Evolutionary conservation across 192 early-diverging fungal species (phyloP).

Genomic region (Cladochytrium replicatum): DNA sequence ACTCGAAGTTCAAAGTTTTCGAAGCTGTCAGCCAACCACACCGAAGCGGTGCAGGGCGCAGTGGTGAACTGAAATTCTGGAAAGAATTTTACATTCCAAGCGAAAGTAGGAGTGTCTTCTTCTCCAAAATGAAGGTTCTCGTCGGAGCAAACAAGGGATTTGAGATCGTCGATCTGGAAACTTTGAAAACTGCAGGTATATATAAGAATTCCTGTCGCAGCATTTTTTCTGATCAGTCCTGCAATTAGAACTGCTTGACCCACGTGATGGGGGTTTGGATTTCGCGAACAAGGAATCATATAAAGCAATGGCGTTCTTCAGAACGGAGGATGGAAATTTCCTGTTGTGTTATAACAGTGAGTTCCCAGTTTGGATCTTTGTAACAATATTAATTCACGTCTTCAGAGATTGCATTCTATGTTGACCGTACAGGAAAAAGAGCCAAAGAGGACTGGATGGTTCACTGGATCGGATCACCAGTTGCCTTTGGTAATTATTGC

Average conservation of each 20-base stretch:
- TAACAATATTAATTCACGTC: not conserved
- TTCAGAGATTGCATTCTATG: slow-evolving; percentile 83
- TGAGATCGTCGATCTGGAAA: slow-evolving; percentile 81
- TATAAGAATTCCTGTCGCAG: not conserved
- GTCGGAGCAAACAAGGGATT: slow-evolving; percentile 89
- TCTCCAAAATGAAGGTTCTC: slow-evolving; percentile 73
- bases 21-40: no score
- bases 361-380: not conserved
- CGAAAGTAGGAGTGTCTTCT: slow-evolving; percentile 78
- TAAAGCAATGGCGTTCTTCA: slow-evolving; percentile 74
- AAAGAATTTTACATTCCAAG: slow-evolving; percentile 89
- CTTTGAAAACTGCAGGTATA: slow-evolving; percentile 66
- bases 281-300: slow-evolving; percentile 74
- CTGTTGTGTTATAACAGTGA: slow-evolving; percentile 87
- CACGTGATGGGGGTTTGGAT: slow-evolving; percentile 63
- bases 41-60: no score
- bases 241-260: slow-evolving; percentile 62
- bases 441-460: slow-evolving; percentile 68
- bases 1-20: slow-evolving; percentile 27
- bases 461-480: slow-evolving; percentile 78
- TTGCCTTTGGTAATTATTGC: slow-evolving; percentile 49
- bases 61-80: no score
- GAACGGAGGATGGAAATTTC: slow-evolving; percentile 65
- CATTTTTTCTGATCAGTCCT: slow-evolving; percentile 1
- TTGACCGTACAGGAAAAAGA: slow-evolving; percentile 76